Conservation (phyloP, 306 rosid genomes). For the Astragalus glycyphyllos region DNA sequence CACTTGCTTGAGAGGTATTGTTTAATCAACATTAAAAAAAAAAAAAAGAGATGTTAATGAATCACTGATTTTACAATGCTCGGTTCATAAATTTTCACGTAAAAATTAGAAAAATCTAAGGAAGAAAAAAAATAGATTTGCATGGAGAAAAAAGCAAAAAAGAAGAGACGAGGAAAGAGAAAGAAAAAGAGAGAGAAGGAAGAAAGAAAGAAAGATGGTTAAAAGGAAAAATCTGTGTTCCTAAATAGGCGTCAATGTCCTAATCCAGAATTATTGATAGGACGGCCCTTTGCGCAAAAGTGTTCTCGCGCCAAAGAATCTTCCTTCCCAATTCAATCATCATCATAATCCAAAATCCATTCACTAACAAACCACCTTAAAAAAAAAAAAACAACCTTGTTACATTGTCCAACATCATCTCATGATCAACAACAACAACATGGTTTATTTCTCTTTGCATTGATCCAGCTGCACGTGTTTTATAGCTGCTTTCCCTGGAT, state of each 20-base stretch:
- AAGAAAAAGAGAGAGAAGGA: too few species aligned
- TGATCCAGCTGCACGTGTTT: conserved; percentile 33
- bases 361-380: conserved; percentile 24
- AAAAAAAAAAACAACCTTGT: neutral
- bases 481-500: conserved; percentile 55
- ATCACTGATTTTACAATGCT: conserved; percentile 28
- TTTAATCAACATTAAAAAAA: neutral
- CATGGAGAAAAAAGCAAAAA: neutral
- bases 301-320: conserved; percentile 40
- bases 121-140: neutral
- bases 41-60: neutral
- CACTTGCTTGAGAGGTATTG: too few species aligned
- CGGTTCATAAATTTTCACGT: conserved; percentile 37
- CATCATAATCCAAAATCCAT: neutral
- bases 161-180: neutral
- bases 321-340: conserved; percentile 1
- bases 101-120: conserved; percentile 34
- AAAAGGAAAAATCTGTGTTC: conserved; percentile 32
- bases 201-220: conserved; percentile 28
- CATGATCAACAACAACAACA: conserved; percentile 34
- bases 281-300: conserved; percentile 45
- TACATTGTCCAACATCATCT: conserved; percentile 26
- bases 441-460: conserved; percentile 22
- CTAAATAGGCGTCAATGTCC: conserved; percentile 45
- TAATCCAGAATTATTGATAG: conserved; percentile 32